phyloP scores from a whole-genome alignment of 805 yeast species.

The Pichia exigua region DNA sequence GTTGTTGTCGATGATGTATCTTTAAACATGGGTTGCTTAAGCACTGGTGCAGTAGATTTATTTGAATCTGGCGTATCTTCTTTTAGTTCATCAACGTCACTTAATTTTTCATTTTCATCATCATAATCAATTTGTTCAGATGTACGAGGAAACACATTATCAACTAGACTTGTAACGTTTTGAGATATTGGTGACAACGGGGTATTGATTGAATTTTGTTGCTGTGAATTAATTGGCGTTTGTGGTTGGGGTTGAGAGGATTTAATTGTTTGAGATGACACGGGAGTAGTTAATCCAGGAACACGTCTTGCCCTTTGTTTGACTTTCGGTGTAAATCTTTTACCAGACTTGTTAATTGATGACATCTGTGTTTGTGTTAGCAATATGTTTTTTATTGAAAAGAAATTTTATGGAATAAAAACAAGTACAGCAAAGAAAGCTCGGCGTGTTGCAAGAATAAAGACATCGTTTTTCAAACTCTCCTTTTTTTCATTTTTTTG shows the following conservation, averaged over 20 bases:
- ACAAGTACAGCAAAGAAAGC: too few species aligned
- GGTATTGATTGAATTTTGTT: not conserved
- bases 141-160: not conserved
- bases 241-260: not conserved
- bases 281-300: slow-evolving; percentile 2
- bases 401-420: too few species aligned
- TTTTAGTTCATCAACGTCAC: slow-evolving; percentile 7
- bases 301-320: slow-evolving; percentile 22
- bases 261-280: not conserved
- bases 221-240: not conserved
- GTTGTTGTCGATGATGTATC: not conserved
- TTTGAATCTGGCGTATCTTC: not conserved
- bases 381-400: too few species aligned
- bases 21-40: not conserved
- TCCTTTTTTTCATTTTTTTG: not conserved
- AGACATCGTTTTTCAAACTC: not conserved
- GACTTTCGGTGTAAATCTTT: slow-evolving; percentile 59
- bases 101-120: not conserved
- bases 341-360: slow-evolving; percentile 41
- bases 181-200: slow-evolving; percentile 1
- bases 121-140: not conserved
- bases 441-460: not conserved
- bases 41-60: not conserved
- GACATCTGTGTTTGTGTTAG: slow-evolving; percentile 7
- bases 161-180: not conserved